phyloP scores from a whole-genome alignment of 352 stramenopile genomes.

The Globisporangium emineosum region DNA sequence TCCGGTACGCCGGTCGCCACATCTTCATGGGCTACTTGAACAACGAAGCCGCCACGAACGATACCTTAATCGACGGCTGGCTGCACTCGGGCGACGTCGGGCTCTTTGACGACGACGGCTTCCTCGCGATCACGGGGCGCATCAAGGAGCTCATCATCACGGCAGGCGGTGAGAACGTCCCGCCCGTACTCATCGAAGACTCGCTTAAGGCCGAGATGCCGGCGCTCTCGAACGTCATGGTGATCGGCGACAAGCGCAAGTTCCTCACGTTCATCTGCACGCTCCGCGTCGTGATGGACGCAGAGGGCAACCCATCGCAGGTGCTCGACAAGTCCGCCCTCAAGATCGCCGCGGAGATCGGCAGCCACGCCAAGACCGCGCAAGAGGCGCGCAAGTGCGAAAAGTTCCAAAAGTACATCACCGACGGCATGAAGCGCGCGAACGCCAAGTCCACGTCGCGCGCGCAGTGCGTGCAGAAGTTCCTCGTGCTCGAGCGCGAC shows the following conservation, averaged over 20 bases:
- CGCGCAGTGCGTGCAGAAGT: conserved; percentile 76
- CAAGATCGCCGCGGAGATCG: conserved; percentile 55
- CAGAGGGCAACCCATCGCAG: conserved; percentile 52
- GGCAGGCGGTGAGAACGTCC: conserved; percentile 90
- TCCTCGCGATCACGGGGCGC: conserved; percentile 89
- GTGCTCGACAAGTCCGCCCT: conserved; percentile 74
- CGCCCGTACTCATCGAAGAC: conserved; percentile 86
- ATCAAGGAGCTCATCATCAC: conserved; percentile 96
- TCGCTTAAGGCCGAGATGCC: conserved; percentile 80
- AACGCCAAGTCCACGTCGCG: conserved; percentile 52
- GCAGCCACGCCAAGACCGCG: conserved; percentile 68
- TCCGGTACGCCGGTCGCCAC: conserved; percentile 64
- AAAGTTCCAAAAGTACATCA: conserved; percentile 77
- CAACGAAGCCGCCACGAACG: conserved; percentile 45
- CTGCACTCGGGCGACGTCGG: conserved; percentile 90
- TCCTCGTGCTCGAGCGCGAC: conserved; percentile 65
- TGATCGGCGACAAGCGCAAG: conserved; percentile 89
- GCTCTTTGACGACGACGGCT: conserved; percentile 80
- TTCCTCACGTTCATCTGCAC: conserved; percentile 89
- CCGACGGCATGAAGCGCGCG: conserved; percentile 58
- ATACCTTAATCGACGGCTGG: conserved; percentile 84
- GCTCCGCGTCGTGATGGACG: conserved; percentile 65
- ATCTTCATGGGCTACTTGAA: conserved; percentile 79
- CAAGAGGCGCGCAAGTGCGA: conserved; percentile 62
- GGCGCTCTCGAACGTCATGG: conserved; percentile 84